Percentiles rank a stretch among this genome's conserved stretches.
Evolutionary conservation across 164 flowering plant species (phyloP).

Genomic region (Annona cherimola): DNA sequence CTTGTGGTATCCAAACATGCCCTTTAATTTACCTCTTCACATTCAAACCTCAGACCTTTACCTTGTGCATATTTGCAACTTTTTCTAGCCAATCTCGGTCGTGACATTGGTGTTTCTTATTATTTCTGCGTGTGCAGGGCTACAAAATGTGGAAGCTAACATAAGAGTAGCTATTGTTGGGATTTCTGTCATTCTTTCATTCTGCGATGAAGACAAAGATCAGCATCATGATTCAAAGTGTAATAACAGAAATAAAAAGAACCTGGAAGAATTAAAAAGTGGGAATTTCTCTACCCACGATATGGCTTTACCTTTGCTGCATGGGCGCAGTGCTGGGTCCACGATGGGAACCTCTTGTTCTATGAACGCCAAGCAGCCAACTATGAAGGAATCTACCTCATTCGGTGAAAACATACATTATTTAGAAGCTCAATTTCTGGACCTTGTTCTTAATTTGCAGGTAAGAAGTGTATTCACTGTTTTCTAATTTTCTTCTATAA

Average conservation of each 20-base stretch:
- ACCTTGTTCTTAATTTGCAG: constrained; percentile 50
- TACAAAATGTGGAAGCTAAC: constrained; percentile 67
- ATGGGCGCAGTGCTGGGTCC: neutral
- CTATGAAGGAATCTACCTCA: neutral
- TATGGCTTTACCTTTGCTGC: neutral
- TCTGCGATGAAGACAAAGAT: constrained; percentile 49
- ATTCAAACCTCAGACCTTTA: too few relatives aligned
- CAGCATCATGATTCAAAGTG: constrained; percentile 15
- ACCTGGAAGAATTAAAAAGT: neutral
- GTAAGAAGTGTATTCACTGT: constrained; percentile 35
- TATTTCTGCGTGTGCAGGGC: constrained; percentile 45
- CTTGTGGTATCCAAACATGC: too few relatives aligned
- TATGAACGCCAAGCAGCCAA: constrained; percentile 1
- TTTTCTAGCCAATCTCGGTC: neutral
- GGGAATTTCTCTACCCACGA: neutral
- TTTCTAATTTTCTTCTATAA: neutral
- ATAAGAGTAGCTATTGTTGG: constrained; percentile 57
- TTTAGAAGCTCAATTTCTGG: constrained; percentile 47
- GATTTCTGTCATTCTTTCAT: constrained; percentile 51
- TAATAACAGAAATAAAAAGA: constrained; percentile 12
- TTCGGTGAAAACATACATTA: constrained; percentile 29
- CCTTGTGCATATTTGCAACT: neutral
- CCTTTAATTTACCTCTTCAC: too few relatives aligned
- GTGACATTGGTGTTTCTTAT: neutral
- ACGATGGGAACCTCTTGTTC: neutral